Evolutionary conservation across 768 basidiomycete species (phyloP).

Genomic region (Lactarius trivialis): DNA sequence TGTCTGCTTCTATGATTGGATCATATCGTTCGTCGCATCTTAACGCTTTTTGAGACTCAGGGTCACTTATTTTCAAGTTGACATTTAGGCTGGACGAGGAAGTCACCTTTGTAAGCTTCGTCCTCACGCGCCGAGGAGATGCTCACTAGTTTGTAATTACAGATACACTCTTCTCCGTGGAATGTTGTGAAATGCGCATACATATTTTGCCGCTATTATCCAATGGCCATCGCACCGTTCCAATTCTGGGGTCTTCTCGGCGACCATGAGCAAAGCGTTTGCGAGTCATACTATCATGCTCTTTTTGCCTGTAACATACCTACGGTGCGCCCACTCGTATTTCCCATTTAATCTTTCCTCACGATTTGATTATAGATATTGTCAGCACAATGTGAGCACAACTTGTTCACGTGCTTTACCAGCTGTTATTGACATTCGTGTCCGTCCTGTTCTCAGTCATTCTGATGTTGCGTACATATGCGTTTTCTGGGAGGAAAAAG

Average conservation of each 20-base stretch:
- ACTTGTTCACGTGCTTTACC: background rate
- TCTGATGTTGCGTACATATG: constrained; percentile 20
- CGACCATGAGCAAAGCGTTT: background rate
- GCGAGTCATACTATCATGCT: background rate
- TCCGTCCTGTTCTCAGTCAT: constrained; percentile 7
- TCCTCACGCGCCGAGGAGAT: background rate
- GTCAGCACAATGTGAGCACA: constrained; percentile 14
- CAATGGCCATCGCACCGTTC: constrained; percentile 14
- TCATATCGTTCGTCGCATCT: constrained; percentile 18
- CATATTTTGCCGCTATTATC: constrained; percentile 20
- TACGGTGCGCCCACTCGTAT: background rate
- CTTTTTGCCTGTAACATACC: constrained; percentile 12
- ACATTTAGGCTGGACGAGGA: constrained; percentile 16
- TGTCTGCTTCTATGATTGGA: constrained; percentile 23
- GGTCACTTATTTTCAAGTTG: background rate
- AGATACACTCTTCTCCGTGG: constrained; percentile 19
- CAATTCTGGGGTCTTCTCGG: constrained; percentile 9
- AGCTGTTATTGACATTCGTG: background rate
- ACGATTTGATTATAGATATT: constrained; percentile 7
- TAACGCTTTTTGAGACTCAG: background rate
- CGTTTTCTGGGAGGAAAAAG: constrained; percentile 14
- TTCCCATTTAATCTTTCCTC: background rate
- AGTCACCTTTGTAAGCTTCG: constrained; percentile 2
- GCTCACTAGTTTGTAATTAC: no score
- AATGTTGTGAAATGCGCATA: constrained; percentile 14